phyloP scores from a whole-genome alignment of 495 filamentous ascomycete species.

The Cercophora sp. region DNA sequence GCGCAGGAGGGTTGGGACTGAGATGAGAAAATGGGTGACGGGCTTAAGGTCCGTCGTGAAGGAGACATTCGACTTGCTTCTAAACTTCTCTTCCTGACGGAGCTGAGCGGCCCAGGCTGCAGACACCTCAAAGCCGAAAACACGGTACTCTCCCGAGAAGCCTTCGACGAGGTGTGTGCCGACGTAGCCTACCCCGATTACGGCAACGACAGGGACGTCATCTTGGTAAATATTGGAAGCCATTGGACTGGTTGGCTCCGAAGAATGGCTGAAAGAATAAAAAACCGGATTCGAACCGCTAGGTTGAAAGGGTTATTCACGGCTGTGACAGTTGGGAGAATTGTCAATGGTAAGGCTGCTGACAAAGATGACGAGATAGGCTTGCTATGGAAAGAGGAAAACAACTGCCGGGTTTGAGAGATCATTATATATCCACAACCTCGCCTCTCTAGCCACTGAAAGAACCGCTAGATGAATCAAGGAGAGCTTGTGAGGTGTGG shows the following conservation, averaged over 20 bases:
- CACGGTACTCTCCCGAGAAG: conserved; percentile 28
- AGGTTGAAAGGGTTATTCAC: too few relatives aligned
- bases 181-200: conserved; percentile 38
- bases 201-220: conserved; percentile 27
- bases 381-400: too few relatives aligned
- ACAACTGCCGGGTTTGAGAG: too few relatives aligned
- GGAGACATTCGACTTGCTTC: neutral
- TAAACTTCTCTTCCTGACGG: conserved; percentile 9
- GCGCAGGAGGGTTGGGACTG: conserved; percentile 35
- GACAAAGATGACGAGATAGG: too few relatives aligned
- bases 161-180: conserved; percentile 29
- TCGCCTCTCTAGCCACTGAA: too few relatives aligned
- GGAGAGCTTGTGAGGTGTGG: too few relatives aligned
- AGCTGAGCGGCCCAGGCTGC: conserved; percentile 19
- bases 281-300: too few relatives aligned
- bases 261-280: neutral
- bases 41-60: conserved; percentile 24
- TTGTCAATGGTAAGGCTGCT: too few relatives aligned
- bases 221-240: neutral
- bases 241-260: neutral
- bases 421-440: too few relatives aligned
- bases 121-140: conserved; percentile 33
- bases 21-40: conserved; percentile 35
- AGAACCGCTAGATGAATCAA: too few relatives aligned
- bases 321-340: too few relatives aligned